Evolutionary conservation across 768 basidiomycete genomes (phyloP).

Genomic region (Rhodotorula toruloides): DNA sequence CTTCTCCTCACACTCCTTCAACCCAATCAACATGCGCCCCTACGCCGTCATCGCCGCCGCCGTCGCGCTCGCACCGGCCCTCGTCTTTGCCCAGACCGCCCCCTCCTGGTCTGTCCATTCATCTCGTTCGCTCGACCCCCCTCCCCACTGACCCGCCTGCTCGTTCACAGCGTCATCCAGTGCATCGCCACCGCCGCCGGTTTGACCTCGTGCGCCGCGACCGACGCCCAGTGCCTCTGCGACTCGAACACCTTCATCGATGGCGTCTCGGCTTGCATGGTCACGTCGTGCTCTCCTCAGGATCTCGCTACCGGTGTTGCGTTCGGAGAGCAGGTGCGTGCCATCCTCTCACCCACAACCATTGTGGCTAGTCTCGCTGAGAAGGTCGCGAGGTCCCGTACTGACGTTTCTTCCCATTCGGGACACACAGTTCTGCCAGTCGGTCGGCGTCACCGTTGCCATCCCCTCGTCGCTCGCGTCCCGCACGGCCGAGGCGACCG

Average conservation of each 20-base stretch:
- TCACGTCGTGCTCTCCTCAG: background rate
- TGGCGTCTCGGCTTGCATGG: constrained; percentile 15
- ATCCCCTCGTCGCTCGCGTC: background rate
- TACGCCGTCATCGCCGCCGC: constrained; percentile 24
- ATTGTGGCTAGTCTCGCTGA: background rate
- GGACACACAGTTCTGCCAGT: constrained; percentile 8
- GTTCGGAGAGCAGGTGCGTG: constrained; percentile 24
- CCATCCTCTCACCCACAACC: background rate
- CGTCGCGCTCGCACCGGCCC: constrained; percentile 10
- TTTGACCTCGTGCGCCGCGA: constrained; percentile 11
- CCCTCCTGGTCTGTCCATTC: constrained; percentile 8
- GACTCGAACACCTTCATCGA: constrained; percentile 13
- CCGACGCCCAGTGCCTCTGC: constrained; percentile 27
- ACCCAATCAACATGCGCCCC: constrained; percentile 12
- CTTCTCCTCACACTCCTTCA: background rate
- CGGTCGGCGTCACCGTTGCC: constrained; percentile 10
- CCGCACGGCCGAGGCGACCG: background rate
- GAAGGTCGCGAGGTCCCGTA: too few relatives aligned
- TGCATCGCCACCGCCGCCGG: constrained; percentile 13
- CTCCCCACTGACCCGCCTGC: too few relatives aligned
- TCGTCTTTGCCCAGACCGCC: constrained; percentile 14
- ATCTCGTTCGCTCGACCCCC: background rate
- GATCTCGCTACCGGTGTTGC: background rate
- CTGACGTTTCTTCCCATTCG: background rate
- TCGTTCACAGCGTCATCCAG: constrained; percentile 10